Percentiles rank a stretch among this genome's conserved stretches.
phyloP scores from a whole-genome alignment of 257 asterid species.

The Marsdenia floribunda region DNA sequence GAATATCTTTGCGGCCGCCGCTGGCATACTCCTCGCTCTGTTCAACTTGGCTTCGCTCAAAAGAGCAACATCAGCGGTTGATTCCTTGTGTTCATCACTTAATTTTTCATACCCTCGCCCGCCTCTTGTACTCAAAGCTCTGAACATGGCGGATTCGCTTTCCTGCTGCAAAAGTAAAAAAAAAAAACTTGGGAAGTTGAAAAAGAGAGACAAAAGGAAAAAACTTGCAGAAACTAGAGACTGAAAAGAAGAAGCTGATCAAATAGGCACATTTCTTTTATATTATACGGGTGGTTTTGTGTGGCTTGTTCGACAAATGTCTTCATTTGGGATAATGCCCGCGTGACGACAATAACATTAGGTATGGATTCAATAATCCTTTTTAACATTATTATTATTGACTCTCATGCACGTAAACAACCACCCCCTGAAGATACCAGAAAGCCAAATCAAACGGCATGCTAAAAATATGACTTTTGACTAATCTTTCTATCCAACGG shows the following conservation, averaged over 20 bases:
- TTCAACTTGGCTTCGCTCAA: slow-evolving; percentile 31
- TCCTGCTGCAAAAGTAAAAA: neutral
- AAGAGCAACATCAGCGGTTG: neutral
- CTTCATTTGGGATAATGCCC: neutral
- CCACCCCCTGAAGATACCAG: neutral
- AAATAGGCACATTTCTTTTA: neutral
- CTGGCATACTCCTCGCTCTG: slow-evolving; percentile 43
- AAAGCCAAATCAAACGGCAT: neutral
- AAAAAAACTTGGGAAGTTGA: too few species aligned
- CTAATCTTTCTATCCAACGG: neutral
- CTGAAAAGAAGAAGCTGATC: neutral
- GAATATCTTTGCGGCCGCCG: slow-evolving; percentile 14
- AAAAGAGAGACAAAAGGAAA: neutral
- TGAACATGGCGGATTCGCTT: slow-evolving; percentile 34
- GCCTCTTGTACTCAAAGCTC: slow-evolving; percentile 52
- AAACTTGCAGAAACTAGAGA: neutral
- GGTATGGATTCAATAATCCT: neutral
- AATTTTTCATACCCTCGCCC: slow-evolving; percentile 43
- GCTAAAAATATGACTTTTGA: neutral
- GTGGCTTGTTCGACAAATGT: neutral
- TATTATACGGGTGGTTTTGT: neutral
- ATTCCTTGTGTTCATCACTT: slow-evolving; percentile 11
- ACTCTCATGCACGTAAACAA: slow-evolving; percentile 3
- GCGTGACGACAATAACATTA: too few species aligned
- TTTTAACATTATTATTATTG: neutral